Base-by-base conservation (phyloP, 345 rosid species). In the Pugionium cornutum region DNA sequence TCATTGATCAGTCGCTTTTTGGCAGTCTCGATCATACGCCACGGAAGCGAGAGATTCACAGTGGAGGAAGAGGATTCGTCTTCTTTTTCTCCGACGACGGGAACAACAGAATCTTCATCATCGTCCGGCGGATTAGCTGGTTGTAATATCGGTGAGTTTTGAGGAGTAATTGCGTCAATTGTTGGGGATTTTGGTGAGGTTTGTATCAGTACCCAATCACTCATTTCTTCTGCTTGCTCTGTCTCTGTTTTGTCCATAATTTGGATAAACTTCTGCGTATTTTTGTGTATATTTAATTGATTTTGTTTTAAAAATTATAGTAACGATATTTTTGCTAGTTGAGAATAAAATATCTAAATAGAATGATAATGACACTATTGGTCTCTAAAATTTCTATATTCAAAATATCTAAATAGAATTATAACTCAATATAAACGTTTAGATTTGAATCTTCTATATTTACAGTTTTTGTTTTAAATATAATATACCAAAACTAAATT, bases 181-280 rank as follows among this genome's bases (percentile, higher is more conserved):
- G 18, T 4, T 53, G 41, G 1, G 18, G 32, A 31, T 39, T 4
- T 73, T 11, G 72, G 57, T 7, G 77, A 66, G 28, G 55, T 37
- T 73, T 45, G 63, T 61, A 74, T 57, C 11, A 62, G 56, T 43
- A 57, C 75, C 78, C 78, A 75, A 56, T 69, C 78, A 51, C 66
- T 69, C 30, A 36, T 36, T 28, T 69, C 69, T 39, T 69, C 78
- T 62, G 42, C 78, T 47, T 63, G 58, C 68, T 68, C 74, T 62
- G 62, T 61, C 51, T 56, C 68, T 68, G 32, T 40, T 9, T 31
- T 68, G 32, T 67, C 6, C 68, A 67, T 74, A n/a, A n/a, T 61
- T 48, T 42, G 66, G 70, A 72, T 72, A 64, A 64, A 57, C 27
- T 45, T 58, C n/a, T 50, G 45, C 34, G 7, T 57, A 27, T 49